Percentiles rank a stretch among this genome's conserved stretches.
These are phyloP conservation scores for Mycena maculata DNA, from an alignment of 768 basidiomycete genomes.

Conservation along the genomic window DNA sequence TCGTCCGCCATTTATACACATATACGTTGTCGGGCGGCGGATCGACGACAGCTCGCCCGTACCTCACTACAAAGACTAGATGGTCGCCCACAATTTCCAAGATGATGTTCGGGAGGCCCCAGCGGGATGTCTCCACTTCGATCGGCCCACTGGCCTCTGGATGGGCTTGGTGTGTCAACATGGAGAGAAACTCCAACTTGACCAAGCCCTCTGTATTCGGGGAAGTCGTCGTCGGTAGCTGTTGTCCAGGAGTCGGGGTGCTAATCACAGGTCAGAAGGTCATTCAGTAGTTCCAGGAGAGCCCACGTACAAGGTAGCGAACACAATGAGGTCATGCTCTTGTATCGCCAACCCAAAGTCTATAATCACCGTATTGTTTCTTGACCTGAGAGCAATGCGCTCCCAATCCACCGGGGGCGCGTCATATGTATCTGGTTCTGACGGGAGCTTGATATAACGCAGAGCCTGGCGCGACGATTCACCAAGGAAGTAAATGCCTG, in stretches of 20 bases:
- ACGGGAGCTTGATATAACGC: conserved; percentile 27
- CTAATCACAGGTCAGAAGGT: neutral
- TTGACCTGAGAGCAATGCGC: neutral
- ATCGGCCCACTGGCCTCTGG: conserved; percentile 48
- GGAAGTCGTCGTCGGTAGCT: neutral
- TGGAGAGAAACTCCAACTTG: conserved; percentile 41
- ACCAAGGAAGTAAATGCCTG: conserved; percentile 25
- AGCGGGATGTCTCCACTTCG: conserved; percentile 41
- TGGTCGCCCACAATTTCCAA: conserved; percentile 60
- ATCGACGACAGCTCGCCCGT: neutral
- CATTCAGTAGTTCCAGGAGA: neutral
- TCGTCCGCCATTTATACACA: conserved; percentile 58
- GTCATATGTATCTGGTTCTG: neutral
- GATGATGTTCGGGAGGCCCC: conserved; percentile 47
- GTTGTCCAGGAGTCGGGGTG: neutral
- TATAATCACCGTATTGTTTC: conserved; percentile 11
- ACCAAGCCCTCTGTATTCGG: conserved; percentile 11
- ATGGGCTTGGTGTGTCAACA: conserved; percentile 53
- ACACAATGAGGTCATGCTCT: conserved; percentile 34
- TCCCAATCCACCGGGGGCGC: conserved; percentile 11
- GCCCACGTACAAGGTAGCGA: conserved; percentile 31
- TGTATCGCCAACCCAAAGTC: conserved; percentile 33
- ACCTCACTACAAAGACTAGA: conserved; percentile 52
- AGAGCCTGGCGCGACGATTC: conserved; percentile 10
- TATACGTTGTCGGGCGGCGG: conserved; percentile 46